Evolutionary conservation across 768 basidiomycete species (phyloP).

Genomic region (Rhodotorula paludigena): DNA sequence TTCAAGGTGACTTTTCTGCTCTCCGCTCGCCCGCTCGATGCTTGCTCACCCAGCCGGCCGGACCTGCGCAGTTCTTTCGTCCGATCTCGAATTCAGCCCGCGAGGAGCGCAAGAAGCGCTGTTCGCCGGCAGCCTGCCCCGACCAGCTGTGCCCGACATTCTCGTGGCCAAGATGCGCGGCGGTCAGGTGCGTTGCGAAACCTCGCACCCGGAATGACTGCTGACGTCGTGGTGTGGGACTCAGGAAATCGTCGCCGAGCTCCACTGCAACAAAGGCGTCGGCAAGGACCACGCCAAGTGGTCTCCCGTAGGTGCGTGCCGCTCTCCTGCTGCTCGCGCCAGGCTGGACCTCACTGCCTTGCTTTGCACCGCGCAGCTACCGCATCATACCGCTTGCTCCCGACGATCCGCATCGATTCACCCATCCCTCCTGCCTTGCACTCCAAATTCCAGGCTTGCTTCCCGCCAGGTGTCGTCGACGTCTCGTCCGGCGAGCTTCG

Average conservation of each 20-base stretch:
- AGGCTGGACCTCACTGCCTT: no score
- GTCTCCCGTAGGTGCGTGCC: conserved; percentile 72
- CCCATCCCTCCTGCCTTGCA: conserved; percentile 73
- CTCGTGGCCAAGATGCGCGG: conserved; percentile 87
- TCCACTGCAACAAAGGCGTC: conserved; percentile 86
- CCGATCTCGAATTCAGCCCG: conserved; percentile 63
- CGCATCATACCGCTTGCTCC: conserved; percentile 88
- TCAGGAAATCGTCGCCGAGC: conserved; percentile 65
- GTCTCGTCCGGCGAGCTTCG: conserved; percentile 51
- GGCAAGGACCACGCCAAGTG: conserved; percentile 97
- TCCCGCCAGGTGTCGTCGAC: conserved; percentile 59
- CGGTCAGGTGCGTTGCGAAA: conserved; percentile 57
- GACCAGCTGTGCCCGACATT: conserved; percentile 71
- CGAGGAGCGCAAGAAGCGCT: conserved; percentile 72
- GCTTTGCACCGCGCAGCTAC: conserved; percentile 58
- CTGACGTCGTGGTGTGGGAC: background rate
- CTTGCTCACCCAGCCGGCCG: background rate
- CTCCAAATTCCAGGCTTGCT: conserved; percentile 78
- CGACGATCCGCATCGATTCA: conserved; percentile 65
- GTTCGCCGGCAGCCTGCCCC: conserved; percentile 57
- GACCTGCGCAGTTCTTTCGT: conserved; percentile 40
- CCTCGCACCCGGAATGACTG: background rate
- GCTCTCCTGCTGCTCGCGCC: background rate
- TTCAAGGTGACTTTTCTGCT: conserved; percentile 52
- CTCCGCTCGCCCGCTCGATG: no score